A percentile compares a stretch with the other conserved stretches of the same genome.
These are phyloP conservation scores for Claviceps sp. DNA, from an alignment of 2,329 filamentous ascomycete species.

Conservation along the genomic window DNA sequence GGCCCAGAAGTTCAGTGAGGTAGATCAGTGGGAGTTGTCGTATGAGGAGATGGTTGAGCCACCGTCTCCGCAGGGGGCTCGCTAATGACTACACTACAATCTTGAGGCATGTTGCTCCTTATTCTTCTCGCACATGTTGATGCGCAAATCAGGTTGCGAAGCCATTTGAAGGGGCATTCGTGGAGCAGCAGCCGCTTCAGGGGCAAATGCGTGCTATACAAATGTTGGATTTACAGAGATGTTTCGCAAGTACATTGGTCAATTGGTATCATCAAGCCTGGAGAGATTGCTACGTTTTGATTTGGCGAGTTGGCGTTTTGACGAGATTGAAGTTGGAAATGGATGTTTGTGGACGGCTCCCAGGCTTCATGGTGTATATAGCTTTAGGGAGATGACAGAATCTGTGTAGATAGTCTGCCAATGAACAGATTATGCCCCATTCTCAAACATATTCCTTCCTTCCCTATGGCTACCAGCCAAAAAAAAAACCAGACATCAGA, in stretches of 20 bases:
- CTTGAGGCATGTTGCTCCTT: too few relatives aligned
- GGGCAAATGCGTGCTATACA: not conserved
- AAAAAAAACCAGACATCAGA: not conserved
- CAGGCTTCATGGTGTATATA: not conserved
- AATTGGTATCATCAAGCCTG: too few relatives aligned
- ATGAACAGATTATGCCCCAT: too few relatives aligned
- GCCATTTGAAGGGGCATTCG: too few relatives aligned
- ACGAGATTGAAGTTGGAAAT: too few relatives aligned
- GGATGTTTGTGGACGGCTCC: not conserved
- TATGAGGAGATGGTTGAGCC: constrained; percentile 50
- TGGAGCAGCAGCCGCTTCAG: not conserved
- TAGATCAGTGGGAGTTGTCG: constrained; percentile 54
- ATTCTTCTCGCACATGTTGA: too few relatives aligned
- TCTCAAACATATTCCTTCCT: not conserved
- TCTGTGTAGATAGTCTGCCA: too few relatives aligned
- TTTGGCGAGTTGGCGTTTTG: too few relatives aligned
- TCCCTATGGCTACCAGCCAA: not conserved
- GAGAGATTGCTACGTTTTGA: too few relatives aligned
- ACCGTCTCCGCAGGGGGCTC: constrained; percentile 38
- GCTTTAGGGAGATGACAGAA: not conserved
- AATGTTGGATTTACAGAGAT: not conserved
- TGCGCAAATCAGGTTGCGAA: not conserved
- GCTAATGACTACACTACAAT: constrained; percentile 9
- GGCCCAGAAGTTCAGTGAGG: constrained; percentile 52
- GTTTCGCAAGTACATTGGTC: not conserved